Percentiles rank a stretch among this genome's conserved stretches.
These are phyloP conservation scores for Tillandsia leiboldiana DNA, from an alignment of 176 grass and related monocot genomes.

Conservation along the genomic window DNA sequence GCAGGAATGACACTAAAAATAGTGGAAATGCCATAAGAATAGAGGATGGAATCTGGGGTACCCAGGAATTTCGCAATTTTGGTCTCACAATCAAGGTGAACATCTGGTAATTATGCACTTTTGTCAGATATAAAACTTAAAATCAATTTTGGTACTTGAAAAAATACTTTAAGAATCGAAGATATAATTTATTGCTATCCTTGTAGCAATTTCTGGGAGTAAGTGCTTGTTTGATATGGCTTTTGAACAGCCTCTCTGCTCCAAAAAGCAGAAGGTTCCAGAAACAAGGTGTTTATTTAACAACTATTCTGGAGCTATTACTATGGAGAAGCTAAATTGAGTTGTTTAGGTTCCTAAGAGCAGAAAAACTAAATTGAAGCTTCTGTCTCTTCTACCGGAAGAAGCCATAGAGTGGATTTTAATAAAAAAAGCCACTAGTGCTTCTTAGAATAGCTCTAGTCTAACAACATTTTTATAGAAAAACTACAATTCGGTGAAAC, in stretches of 20 bases:
- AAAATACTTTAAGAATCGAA: conserved; percentile 7
- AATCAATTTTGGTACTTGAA: conserved; percentile 24
- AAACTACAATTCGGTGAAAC: too few species aligned
- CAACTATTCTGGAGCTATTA: too few species aligned
- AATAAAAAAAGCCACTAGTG: too few species aligned
- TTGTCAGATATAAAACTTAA: conserved; percentile 15
- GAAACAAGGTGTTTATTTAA: too few species aligned
- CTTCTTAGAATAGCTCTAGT: too few species aligned
- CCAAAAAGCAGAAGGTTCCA: too few species aligned
- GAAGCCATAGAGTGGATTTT: too few species aligned
- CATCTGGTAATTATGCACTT: conserved; percentile 53
- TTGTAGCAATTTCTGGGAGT: not conserved
- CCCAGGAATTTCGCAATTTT: conserved; percentile 85
- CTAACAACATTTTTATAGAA: too few species aligned
- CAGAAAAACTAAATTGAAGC: conserved; percentile 12
- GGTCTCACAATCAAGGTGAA: conserved; percentile 85
- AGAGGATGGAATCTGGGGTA: conserved; percentile 79
- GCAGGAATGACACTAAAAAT: conserved; percentile 98
- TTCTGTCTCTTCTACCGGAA: too few species aligned
- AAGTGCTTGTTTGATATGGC: not conserved
- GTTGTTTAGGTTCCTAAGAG: not conserved
- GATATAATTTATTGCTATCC: not conserved
- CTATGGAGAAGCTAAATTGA: too few species aligned
- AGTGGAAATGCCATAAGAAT: conserved; percentile 93
- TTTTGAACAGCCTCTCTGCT: too few species aligned